Evolutionary conservation across 495 filamentous ascomycete species (phyloP).

Genomic region (Staphylotrichum tortipilum): DNA sequence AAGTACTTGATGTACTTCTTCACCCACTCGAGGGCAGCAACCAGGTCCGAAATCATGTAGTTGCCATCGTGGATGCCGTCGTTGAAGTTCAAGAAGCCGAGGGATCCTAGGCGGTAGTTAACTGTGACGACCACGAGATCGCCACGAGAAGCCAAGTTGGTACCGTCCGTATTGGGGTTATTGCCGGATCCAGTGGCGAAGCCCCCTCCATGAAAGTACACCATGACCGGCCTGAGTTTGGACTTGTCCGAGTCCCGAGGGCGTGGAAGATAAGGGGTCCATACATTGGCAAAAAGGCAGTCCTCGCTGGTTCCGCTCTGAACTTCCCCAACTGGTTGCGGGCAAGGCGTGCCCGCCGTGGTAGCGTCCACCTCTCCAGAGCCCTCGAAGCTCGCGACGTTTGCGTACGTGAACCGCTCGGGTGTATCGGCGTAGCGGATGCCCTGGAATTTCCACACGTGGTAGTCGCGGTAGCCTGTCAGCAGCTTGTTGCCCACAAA

Average conservation of each 20-base stretch:
- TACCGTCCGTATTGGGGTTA: slow-evolving; percentile 32
- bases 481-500: slow-evolving; percentile 23
- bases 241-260: background rate
- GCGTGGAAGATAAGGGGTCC: slow-evolving; percentile 30
- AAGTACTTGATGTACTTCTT: slow-evolving; percentile 55
- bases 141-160: slow-evolving; percentile 36
- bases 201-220: slow-evolving; percentile 34
- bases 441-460: slow-evolving; percentile 34
- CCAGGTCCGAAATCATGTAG: slow-evolving; percentile 25
- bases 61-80: slow-evolving; percentile 27
- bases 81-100: slow-evolving; percentile 24
- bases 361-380: slow-evolving; percentile 14
- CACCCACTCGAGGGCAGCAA: slow-evolving; percentile 50
- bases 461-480: slow-evolving; percentile 32
- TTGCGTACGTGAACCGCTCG: slow-evolving; percentile 27
- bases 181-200: slow-evolving; percentile 27
- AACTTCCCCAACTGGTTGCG: slow-evolving; percentile 26
- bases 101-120: slow-evolving; percentile 23
- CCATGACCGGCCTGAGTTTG: slow-evolving; percentile 29
- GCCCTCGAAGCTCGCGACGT: slow-evolving; percentile 15
- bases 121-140: slow-evolving; percentile 38
- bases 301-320: slow-evolving; percentile 26
- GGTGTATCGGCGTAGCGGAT: slow-evolving; percentile 34
- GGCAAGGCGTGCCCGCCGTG: slow-evolving; percentile 23
- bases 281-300: slow-evolving; percentile 35